A percentile compares a stretch with the other conserved stretches of the same genome.
Evolutionary conservation across 176 grass and related monocot species (phyloP).

Genomic region (Musa itinerans): DNA sequence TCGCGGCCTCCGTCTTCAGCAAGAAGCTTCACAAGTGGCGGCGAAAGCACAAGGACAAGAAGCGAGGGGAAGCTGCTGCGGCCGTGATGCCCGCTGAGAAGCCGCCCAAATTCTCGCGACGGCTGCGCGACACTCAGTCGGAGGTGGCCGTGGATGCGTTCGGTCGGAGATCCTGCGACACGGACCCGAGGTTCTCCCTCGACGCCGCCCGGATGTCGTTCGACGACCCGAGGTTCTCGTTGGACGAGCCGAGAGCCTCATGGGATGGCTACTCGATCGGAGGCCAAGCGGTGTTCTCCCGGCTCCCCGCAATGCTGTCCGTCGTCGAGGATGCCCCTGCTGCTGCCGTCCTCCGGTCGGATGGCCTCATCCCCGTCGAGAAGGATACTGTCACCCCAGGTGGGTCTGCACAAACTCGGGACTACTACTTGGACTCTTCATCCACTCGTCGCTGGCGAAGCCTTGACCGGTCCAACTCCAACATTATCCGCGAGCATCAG

Average conservation of each 20-base stretch:
- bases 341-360: constrained; percentile 53
- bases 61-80: constrained; percentile 43
- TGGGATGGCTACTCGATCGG: constrained; percentile 91
- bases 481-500: constrained; percentile 42
- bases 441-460: constrained; percentile 49
- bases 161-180: constrained; percentile 72
- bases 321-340: constrained; percentile 56
- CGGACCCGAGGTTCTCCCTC: constrained; percentile 77
- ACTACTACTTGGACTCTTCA: constrained; percentile 60
- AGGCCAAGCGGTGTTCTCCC: constrained; percentile 45
- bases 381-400: constrained; percentile 58
- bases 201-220: constrained; percentile 81
- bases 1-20: constrained; percentile 82
- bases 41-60: constrained; percentile 88
- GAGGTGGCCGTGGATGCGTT: constrained; percentile 38
- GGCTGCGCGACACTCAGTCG: constrained; percentile 36
- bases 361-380: constrained; percentile 82
- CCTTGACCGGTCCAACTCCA: constrained; percentile 43
- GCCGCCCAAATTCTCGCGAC: constrained; percentile 38
- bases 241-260: constrained; percentile 87
- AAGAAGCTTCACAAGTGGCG: constrained; percentile 93
- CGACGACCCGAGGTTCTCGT: constrained; percentile 64
- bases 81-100: constrained; percentile 40
- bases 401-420: constrained; percentile 46
- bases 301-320: constrained; percentile 72